A percentile compares a stretch with the other conserved stretches of the same genome.
Evolutionary conservation across 805 yeast species (phyloP).

Genomic region (Kuraishia hungarica): DNA sequence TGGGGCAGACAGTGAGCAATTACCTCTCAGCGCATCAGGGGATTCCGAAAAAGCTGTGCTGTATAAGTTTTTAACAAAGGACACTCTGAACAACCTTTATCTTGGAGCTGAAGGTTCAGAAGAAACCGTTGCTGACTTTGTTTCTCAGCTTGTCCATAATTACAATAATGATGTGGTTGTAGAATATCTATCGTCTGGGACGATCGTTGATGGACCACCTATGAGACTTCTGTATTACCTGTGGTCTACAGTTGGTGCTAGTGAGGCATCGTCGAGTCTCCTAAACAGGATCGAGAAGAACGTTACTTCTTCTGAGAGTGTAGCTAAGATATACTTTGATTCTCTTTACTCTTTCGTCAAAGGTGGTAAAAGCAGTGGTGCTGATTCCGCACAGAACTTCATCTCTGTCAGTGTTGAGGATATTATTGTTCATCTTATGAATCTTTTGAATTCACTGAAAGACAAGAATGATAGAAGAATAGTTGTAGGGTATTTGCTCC

Average conservation of each 20-base stretch:
- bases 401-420: not conserved
- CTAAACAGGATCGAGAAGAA: not conserved
- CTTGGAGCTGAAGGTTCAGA: conserved; percentile 13
- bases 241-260: conserved; percentile 1
- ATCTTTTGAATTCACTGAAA: not conserved
- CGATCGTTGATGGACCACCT: not conserved
- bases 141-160: conserved; percentile 12
- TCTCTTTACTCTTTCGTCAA: not conserved
- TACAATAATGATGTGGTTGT: not conserved
- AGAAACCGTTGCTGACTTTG: conserved; percentile 10
- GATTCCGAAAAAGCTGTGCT: conserved; percentile 5
- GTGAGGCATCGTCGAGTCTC: not conserved
- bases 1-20: not conserved
- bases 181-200: not conserved
- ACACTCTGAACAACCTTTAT: conserved; percentile 26
- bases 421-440: not conserved
- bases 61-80: conserved; percentile 24
- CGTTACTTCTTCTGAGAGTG: not conserved
- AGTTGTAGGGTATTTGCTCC: not conserved
- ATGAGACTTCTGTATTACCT: not conserved
- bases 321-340: not conserved
- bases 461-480: not conserved
- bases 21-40: not conserved
- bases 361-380: not conserved
- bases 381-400: not conserved